Conservation (phyloP, 108 stramenopile genomes). For the Skeletonema marinoi region DNA sequence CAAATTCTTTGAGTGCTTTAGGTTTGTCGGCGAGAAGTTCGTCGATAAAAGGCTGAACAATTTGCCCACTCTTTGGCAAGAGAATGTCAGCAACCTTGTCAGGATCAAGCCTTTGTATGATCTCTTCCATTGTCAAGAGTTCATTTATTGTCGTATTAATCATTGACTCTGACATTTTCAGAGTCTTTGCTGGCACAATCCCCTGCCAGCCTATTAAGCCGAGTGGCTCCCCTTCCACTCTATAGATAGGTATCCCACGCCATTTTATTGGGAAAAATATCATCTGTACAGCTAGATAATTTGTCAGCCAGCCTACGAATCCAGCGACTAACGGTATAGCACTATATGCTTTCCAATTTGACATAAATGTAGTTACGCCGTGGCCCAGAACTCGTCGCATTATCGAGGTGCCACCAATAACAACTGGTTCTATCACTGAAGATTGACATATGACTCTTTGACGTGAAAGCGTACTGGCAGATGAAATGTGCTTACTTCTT, state of each 20-base stretch:
- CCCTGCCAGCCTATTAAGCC: slow-evolving; percentile 60
- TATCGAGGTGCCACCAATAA: slow-evolving; percentile 23
- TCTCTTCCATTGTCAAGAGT: slow-evolving; percentile 51
- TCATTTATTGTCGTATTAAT: slow-evolving; percentile 55
- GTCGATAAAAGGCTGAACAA: slow-evolving; percentile 52
- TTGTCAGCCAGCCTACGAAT: slow-evolving; percentile 64
- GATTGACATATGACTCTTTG: slow-evolving; percentile 4
- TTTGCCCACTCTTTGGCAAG: slow-evolving; percentile 38
- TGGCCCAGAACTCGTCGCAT: slow-evolving; percentile 16
- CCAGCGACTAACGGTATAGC: slow-evolving; percentile 49
- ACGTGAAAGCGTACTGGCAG: not conserved
- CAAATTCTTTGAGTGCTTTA: slow-evolving; percentile 30
- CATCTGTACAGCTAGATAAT: slow-evolving; percentile 65
- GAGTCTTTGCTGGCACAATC: slow-evolving; percentile 55
- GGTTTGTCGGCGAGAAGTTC: slow-evolving; percentile 54
- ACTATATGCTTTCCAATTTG: slow-evolving; percentile 52
- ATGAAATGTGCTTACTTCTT: not conserved
- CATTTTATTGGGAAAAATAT: slow-evolving; percentile 58
- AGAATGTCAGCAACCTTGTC: slow-evolving; percentile 49
- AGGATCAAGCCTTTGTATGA: slow-evolving; percentile 54
- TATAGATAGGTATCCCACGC: slow-evolving; percentile 51
- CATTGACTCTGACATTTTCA: slow-evolving; percentile 63
- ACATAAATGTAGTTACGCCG: slow-evolving; percentile 40
- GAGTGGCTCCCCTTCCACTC: slow-evolving; percentile 52
- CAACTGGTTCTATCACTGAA: slow-evolving; percentile 26